Evolutionary conservation across 208 protist genomes (phyloP).

Genomic region (Trypanosoma mega): DNA sequence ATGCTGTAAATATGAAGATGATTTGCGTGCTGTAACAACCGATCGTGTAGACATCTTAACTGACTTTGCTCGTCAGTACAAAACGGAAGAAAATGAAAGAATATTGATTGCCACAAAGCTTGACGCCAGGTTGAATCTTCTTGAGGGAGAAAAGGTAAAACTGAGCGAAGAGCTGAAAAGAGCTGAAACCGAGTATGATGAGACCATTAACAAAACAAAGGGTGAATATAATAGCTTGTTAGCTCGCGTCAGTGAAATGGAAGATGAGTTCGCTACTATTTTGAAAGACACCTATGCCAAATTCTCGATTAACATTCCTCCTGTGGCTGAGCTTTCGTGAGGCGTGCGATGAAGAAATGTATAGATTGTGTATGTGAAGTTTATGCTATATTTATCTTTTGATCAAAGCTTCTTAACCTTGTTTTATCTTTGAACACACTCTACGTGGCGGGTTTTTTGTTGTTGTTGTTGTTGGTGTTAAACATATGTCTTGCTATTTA

Average conservation of each 20-base stretch:
- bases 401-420: too few species aligned
- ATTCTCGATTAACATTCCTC: background rate
- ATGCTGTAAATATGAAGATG: conserved; percentile 30
- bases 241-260: conserved; percentile 73
- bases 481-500: too few species aligned
- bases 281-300: conserved; percentile 27
- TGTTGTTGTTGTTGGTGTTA: too few species aligned
- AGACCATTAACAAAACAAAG: conserved; percentile 57
- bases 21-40: conserved; percentile 31
- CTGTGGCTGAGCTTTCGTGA: background rate
- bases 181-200: conserved; percentile 51
- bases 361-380: too few species aligned
- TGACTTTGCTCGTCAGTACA: conserved; percentile 85
- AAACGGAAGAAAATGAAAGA: conserved; percentile 63
- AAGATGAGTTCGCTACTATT: conserved; percentile 79
- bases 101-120: conserved; percentile 58
- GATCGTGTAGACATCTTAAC: conserved; percentile 83
- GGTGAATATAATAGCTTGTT: conserved; percentile 54
- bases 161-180: conserved; percentile 52
- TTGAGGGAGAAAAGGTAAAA: conserved; percentile 65
- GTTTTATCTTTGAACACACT: too few species aligned
- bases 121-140: conserved; percentile 44
- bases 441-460: too few species aligned
- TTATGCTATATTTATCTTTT: too few species aligned
- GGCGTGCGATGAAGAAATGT: too few species aligned